These are phyloP conservation scores for Puccinia triticina DNA, from an alignment of 1,284 basidiomycete genomes.

Conservation along the genomic window DNA sequence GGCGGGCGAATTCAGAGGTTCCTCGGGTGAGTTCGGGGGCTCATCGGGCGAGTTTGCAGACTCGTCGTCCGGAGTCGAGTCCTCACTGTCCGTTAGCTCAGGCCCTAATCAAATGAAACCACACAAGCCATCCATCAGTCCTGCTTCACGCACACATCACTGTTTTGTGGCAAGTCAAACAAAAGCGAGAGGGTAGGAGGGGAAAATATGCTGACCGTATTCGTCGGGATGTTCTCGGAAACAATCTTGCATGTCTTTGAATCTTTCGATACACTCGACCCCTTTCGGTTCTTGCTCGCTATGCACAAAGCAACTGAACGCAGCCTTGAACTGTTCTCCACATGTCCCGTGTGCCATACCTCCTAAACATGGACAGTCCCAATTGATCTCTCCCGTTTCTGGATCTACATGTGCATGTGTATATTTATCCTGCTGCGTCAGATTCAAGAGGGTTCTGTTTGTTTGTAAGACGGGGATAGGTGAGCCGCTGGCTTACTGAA, in stretches of 20 bases:
- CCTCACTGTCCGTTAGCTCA: background rate
- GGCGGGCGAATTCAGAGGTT: no score
- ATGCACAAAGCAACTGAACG: slow-evolving; percentile 95
- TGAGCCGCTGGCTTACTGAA: background rate
- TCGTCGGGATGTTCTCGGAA: slow-evolving; percentile 93
- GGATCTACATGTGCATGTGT: slow-evolving; percentile 16
- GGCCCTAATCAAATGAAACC: background rate
- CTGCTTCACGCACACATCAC: background rate
- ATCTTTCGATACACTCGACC: slow-evolving; percentile 95
- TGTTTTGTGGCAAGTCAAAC: background rate
- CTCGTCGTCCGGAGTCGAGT: background rate
- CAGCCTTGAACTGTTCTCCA: slow-evolving; percentile 87
- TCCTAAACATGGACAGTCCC: slow-evolving; percentile 73
- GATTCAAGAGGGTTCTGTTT: background rate
- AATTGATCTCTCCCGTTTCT: slow-evolving; percentile 58
- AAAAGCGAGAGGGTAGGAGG: background rate
- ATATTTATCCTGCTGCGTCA: background rate
- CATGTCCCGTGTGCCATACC: slow-evolving; percentile 99
- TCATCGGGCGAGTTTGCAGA: background rate
- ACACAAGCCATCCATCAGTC: background rate
- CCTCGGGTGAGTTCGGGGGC: no score
- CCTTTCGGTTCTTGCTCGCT: slow-evolving; percentile 96
- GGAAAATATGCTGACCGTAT: slow-evolving; percentile 66
- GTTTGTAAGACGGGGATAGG: background rate
- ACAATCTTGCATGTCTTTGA: slow-evolving; percentile 97